A percentile compares a stretch with the other conserved stretches of the same genome.
phyloP scores from a whole-genome alignment of 2,329 filamentous ascomycete species.

The Fusarium piperis region DNA sequence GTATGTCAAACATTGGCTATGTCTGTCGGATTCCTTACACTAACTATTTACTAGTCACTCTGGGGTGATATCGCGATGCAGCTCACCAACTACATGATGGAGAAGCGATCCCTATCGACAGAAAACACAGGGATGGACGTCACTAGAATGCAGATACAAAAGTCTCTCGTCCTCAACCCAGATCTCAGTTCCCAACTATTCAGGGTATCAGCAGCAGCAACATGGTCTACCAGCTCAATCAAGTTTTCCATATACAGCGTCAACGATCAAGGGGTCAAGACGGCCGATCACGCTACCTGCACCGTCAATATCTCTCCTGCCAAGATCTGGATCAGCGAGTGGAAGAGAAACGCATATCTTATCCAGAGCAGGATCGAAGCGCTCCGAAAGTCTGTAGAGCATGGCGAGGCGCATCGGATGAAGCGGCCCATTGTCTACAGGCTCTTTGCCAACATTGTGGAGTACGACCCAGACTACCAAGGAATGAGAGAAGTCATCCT shows the following conservation, averaged over 20 bases:
- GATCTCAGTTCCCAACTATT: constrained; percentile 23
- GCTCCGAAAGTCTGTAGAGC: constrained; percentile 50
- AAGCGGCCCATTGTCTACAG: constrained; percentile 66
- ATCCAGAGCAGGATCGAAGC: constrained; percentile 70
- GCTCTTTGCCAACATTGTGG: constrained; percentile 64
- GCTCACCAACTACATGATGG: constrained; percentile 23
- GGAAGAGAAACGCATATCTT: constrained; percentile 56
- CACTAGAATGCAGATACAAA: constrained; percentile 28
- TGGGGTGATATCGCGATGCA: constrained; percentile 30
- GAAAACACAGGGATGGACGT: constrained; percentile 31
- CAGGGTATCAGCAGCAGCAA: constrained; percentile 20
- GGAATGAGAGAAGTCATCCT: constrained; percentile 70
- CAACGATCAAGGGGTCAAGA: constrained; percentile 22
- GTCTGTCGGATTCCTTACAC: neutral
- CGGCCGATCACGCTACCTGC: constrained; percentile 25
- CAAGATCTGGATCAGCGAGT: constrained; percentile 25
- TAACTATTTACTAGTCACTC: constrained; percentile 19
- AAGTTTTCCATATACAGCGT: constrained; percentile 37
- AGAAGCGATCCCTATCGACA: constrained; percentile 11
- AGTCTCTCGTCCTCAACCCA: constrained; percentile 31
- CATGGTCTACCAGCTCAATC: constrained; percentile 24
- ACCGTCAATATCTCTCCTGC: constrained; percentile 1
- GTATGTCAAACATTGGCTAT: constrained; percentile 11
- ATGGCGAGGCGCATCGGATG: constrained; percentile 35
- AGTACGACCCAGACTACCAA: constrained; percentile 63